Evolutionary conservation across 139 green algal species (phyloP).

Genomic region (Nannochloris sp.): DNA sequence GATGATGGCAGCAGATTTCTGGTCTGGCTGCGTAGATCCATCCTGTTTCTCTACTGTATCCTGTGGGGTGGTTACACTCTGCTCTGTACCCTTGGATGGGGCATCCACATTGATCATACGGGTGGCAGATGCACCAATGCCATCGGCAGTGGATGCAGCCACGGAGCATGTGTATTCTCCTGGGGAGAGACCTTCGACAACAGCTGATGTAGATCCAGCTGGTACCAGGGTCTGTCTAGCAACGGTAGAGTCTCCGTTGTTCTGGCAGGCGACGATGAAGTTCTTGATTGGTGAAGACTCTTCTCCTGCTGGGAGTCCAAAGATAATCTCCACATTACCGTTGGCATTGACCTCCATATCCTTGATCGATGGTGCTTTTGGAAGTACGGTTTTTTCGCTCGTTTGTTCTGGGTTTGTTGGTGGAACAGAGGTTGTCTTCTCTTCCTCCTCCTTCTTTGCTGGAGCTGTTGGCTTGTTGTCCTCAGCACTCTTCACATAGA

Average conservation of each 20-base stretch:
- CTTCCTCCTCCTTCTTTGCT: neutral
- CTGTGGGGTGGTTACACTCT: neutral
- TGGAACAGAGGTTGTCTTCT: neutral
- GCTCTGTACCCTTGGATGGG: slow-evolving; percentile 1
- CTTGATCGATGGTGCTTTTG: neutral
- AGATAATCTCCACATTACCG: slow-evolving; percentile 1
- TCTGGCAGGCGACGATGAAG: slow-evolving; percentile 4
- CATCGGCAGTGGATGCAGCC: slow-evolving; percentile 6
- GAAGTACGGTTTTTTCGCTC: neutral
- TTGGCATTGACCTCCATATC: slow-evolving; percentile 1
- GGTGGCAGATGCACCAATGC: slow-evolving; percentile 1
- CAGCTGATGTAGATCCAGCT: neutral
- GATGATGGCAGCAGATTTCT: too few species aligned
- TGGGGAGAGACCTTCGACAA: neutral
- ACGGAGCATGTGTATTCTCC: slow-evolving; percentile 13
- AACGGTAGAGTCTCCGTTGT: neutral
- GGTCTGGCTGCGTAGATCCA: too few species aligned
- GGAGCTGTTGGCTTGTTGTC: neutral
- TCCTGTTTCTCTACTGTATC: slow-evolving; percentile 1
- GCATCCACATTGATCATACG: neutral
- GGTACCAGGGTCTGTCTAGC: neutral
- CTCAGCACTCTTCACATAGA: neutral
- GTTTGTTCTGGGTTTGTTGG: neutral
- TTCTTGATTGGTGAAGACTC: slow-evolving; percentile 3
- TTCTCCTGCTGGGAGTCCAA: neutral